Evolutionary conservation across 139 green algal genomes (phyloP), one percentile per base, ranked within the genome.

Genomic region (Chara braunii): DNA sequence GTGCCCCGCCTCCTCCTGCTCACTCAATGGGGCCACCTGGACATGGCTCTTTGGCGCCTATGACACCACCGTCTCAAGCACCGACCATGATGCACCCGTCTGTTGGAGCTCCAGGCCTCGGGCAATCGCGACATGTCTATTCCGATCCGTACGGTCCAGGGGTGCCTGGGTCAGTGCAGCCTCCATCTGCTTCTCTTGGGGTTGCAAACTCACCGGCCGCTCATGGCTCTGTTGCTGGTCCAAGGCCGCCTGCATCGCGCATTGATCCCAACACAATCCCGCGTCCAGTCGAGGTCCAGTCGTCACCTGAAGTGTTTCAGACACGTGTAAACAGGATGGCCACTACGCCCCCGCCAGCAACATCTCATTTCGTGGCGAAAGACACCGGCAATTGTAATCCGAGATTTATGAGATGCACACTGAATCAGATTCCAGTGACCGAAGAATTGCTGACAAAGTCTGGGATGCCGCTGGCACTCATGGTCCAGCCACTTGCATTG

Each of bases 241-340:
- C 40, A n/a, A 56, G 48, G 48, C 7, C 60, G 3, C n/a, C 8
- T 18, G 6, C 48, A 30, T 68, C 65, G 8, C 64, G 80, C 26
- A 94, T 95, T 43, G 88, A 95, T 60, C 89, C 89, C 6, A 61
- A 70, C 6, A 83, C 90, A 72, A 94, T 95, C 34, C 89, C 89
- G 0, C 77, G 89, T 2, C 87, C 88, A 0, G n/a, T n/a, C n/a
- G n/a, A n/a, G n/a, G n/a, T n/a, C n/a, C 34, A 35, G 34, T 36
- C 70, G 1, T 31, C 58, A 2, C 54, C 29, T 31, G 45, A 59
- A 5, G 42, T 84, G 29, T 94, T 90, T 64, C 78, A 90, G 59
- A 95, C 88, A 9, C 79, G 78, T 6, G 70, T 70, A 26, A 8
- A 9, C 37, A 36, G 54, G 4, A 32, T 12, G 30, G 52, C 55